phyloP scores from a whole-genome alignment of 306 rosid species.

The Dryas alaskensis region DNA sequence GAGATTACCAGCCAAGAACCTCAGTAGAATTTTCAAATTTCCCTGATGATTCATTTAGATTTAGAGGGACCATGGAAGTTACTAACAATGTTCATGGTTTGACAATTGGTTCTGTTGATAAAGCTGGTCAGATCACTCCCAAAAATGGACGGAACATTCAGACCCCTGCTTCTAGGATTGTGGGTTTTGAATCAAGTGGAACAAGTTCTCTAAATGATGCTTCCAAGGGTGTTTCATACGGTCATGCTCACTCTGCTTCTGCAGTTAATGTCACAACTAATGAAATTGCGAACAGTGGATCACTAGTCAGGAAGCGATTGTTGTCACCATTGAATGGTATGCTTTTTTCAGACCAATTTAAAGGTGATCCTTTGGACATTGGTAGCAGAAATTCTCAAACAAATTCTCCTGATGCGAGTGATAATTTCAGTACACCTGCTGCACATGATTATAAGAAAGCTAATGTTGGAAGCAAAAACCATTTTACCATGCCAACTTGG shows the following conservation, averaged over 20 bases:
- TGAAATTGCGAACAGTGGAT: conserved; percentile 48
- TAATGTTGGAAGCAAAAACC: conserved; percentile 59
- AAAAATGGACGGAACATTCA: conserved; percentile 49
- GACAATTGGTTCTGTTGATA: conserved; percentile 54
- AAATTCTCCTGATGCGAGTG: conserved; percentile 32
- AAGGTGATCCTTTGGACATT: conserved; percentile 66
- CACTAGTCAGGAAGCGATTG: conserved; percentile 78
- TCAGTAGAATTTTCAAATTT: conserved; percentile 47
- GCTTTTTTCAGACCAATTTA: conserved; percentile 68
- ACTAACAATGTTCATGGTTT: conserved; percentile 61
- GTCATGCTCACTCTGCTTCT: conserved; percentile 36
- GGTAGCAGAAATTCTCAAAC: conserved; percentile 41
- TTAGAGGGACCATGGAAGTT: conserved; percentile 56
- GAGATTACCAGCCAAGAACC: conserved; percentile 48
- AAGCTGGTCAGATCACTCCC: conserved; percentile 32
- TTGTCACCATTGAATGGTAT: conserved; percentile 76
- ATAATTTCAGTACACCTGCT: conserved; percentile 27
- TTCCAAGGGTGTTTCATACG: conserved; percentile 28
- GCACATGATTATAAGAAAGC: conserved; percentile 87
- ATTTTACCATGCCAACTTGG: conserved; percentile 40
- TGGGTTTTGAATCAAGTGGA: conserved; percentile 72
- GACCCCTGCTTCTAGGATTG: conserved; percentile 80
- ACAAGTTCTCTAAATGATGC: conserved; percentile 48
- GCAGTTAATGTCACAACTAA: conserved; percentile 29
- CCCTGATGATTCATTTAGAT: conserved; percentile 35